These are phyloP conservation scores for Komagataella pseudopastoris DNA, from an alignment of 805 yeast genomes.

Conservation along the genomic window DNA sequence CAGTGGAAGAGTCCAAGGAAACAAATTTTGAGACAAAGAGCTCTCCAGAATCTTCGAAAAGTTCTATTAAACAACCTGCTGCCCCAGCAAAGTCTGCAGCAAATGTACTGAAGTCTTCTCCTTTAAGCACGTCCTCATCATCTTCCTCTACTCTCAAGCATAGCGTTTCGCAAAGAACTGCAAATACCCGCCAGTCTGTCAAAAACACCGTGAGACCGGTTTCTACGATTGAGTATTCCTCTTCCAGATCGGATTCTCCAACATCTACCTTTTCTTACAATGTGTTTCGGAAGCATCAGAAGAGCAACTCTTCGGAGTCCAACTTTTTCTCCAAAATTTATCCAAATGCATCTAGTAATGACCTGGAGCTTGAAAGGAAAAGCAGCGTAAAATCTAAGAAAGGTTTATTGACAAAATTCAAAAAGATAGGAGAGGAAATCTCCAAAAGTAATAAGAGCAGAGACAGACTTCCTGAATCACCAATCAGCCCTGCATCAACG, in stretches of 20 bases:
- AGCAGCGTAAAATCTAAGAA: not conserved
- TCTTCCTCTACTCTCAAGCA: not conserved
- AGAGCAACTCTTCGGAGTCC: constrained; percentile 50
- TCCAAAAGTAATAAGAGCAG: not conserved
- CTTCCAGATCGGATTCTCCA: constrained; percentile 8
- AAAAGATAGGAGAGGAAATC: not conserved
- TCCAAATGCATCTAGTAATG: constrained; percentile 17
- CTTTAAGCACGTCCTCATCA: not conserved
- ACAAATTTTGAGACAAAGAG: not conserved
- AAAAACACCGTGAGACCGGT: constrained; percentile 16
- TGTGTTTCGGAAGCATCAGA: constrained; percentile 49
- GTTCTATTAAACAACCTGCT: not conserved
- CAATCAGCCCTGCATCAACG: not conserved
- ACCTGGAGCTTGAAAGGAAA: constrained; percentile 11
- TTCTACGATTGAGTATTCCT: constrained; percentile 22
- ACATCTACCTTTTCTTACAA: constrained; percentile 25
- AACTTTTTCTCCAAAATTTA: constrained; percentile 25
- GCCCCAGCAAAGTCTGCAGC: not conserved
- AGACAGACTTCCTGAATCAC: not conserved
- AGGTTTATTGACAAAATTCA: not conserved
- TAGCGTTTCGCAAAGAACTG: not conserved
- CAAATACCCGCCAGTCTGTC: constrained; percentile 1
- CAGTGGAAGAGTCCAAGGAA: not conserved
- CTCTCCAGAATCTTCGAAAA: not conserved
- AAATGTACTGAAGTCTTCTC: not conserved